Evolutionary conservation across 1,139 yeast species (phyloP), one percentile per base, ranked within the genome.

Genomic region (Zhuliangozyma parablackwelliae): DNA sequence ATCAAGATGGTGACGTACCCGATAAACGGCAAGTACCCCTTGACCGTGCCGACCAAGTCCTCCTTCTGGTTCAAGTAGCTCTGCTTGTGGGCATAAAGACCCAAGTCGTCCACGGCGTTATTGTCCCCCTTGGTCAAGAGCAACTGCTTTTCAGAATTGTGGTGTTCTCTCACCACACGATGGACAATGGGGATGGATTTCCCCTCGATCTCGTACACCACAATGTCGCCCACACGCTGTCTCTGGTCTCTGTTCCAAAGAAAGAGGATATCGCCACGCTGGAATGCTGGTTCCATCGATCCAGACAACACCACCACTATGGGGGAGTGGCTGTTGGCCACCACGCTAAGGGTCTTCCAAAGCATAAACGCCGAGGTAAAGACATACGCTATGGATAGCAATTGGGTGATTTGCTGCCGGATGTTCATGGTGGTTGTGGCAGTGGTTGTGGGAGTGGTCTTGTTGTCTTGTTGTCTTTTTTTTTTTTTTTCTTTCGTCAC

Each of bases 251-350:
- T 72, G 61, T 92, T 92, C 96, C 96, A 89, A 41, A 92, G 69
- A 54, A 92, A 82, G 42, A 92, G 67, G 30, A 94, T 82, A 56
- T 92, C 99, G 34, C 99, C 99, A 61, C 98, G 78, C 61, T 92
- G 97, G 72, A 94, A 94, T 0, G 98, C 98, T 1, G 99, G 99
- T 57, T 94, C 98, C 99, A 92, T 92, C 1, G 97, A 92, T 6
- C 98, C 99, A 2, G 97, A 88, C 33, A 92, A 75, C 10, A 92
- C 99, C 28, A 92, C 98, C 29, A 94, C 98, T 29, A 92, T 80
- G 12, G 99, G 99, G 2, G 97, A 87, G 45, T 87, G 84, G 1
- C 96, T 82, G 61, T 88, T 82, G 21, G 96, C 73, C 2, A 82
- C 69, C 5, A 92, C 70, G 1, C 90, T 81, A 20, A 92, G 69